A percentile compares a stretch with the other conserved stretches of the same genome.
Evolutionary conservation across 2,329 filamentous ascomycete species (phyloP).

Genomic region (Penicillium paneum): DNA sequence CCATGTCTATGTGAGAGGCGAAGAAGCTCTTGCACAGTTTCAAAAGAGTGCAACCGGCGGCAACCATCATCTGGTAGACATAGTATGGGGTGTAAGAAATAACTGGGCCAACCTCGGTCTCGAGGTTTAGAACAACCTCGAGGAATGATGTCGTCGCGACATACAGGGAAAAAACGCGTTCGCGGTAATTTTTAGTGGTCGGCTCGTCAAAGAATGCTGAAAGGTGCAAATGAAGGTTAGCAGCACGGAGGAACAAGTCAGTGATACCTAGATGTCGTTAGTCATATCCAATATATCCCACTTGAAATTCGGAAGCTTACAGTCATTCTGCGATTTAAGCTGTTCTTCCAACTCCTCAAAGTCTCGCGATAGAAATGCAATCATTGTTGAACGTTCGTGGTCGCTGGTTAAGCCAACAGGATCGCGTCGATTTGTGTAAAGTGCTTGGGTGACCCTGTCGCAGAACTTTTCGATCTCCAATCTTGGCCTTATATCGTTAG

Average conservation of each 20-base stretch:
- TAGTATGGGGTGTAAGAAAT: slow-evolving; percentile 58
- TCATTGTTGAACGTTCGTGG: slow-evolving; percentile 44
- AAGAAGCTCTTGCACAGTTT: slow-evolving; percentile 67
- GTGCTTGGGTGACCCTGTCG: slow-evolving; percentile 54
- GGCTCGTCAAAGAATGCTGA: slow-evolving; percentile 52
- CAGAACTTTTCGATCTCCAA: slow-evolving; percentile 58
- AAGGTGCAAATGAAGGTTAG: slow-evolving; percentile 48
- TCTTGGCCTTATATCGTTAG: slow-evolving; percentile 51
- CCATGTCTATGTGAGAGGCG: slow-evolving; percentile 54
- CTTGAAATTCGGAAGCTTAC: slow-evolving; percentile 26
- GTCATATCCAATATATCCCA: background rate
- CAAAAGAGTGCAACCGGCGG: slow-evolving; percentile 61
- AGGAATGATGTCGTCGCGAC: slow-evolving; percentile 47
- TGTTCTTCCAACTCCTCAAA: slow-evolving; percentile 54
- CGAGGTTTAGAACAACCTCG: slow-evolving; percentile 46
- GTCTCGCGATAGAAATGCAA: slow-evolving; percentile 46
- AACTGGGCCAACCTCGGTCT: slow-evolving; percentile 45
- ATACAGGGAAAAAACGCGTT: slow-evolving; percentile 46
- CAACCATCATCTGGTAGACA: slow-evolving; percentile 65
- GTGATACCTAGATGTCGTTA: slow-evolving; percentile 39
- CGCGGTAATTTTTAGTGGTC: slow-evolving; percentile 45
- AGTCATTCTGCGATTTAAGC: slow-evolving; percentile 39
- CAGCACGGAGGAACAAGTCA: slow-evolving; percentile 47
- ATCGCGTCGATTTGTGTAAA: slow-evolving; percentile 57
- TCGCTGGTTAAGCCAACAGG: slow-evolving; percentile 51